Evolutionary conservation across 768 basidiomycete genomes (phyloP), one percentile per base, ranked within the genome.

Genomic region (Russula emetica): DNA sequence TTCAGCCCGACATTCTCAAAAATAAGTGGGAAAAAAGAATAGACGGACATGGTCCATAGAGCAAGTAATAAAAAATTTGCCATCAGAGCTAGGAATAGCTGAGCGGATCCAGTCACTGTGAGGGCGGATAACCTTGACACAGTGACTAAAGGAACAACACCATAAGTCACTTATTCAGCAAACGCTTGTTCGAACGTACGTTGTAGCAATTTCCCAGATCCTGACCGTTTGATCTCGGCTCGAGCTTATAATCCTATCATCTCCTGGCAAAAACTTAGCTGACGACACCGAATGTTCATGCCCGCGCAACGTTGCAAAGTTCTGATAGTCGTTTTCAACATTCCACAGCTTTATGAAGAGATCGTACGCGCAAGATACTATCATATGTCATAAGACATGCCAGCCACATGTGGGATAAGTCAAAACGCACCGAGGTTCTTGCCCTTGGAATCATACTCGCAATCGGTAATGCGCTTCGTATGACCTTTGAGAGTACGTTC

Each of bases 401-500:
- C 13, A 16, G 32, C 13, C 55, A 51, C 14, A 38, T n/a, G 30
- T n/a, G n/a, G 52, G 16, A 58, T 36, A 20, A 42, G 34, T n/a
- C 40, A 42, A 13, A 24, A 67, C 66, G 32, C 63, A 84, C 83
- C 82, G 64, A 84, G 75, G 26, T 77, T 69, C 42, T 75, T 78
- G 9, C 83, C 83, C 70, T 81, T 82, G 24, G 75, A 73, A 71
- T 84, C 82, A 67, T 78, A 85, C 60, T 84, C 82, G n/a, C 81
- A 78, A 70, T 84, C 83, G 63, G 76, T 79, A 7, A 85, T 82
- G 18, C 77, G 77, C 68, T 81, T 81, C 24, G 84, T 85, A 72
- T 85, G 84, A 5, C 83, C 83, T 69, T 84, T 84, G 30, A 84
- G 70, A 44, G 84, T 85, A 65, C 81, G 69, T 71, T 85, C 83